Evolutionary conservation across 495 filamentous ascomycete species (phyloP).

Genomic region (Penicillium canescens): DNA sequence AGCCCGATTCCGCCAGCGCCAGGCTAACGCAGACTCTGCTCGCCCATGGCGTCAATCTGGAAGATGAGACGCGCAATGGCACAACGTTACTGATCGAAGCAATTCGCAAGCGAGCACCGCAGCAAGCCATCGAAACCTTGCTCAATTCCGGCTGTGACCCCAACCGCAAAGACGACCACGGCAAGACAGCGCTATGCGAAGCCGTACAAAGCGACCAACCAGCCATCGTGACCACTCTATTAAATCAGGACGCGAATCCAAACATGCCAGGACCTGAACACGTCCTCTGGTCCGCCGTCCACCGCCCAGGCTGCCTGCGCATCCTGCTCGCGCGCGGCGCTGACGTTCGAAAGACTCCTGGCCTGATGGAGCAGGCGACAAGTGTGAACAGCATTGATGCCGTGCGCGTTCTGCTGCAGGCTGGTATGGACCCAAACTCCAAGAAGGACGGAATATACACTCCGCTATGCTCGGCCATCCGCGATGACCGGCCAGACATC

Average conservation of each 20-base stretch:
- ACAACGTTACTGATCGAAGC: conserved; percentile 46
- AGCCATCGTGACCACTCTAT: conserved; percentile 49
- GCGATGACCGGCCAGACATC: conserved; percentile 52
- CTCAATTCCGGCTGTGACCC: conserved; percentile 49
- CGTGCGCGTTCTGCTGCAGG: conserved; percentile 47
- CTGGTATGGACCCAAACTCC: conserved; percentile 50
- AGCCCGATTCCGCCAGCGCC: conserved; percentile 25
- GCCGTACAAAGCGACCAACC: conserved; percentile 51
- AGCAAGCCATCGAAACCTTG: conserved; percentile 45
- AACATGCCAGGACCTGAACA: conserved; percentile 53
- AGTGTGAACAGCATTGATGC: conserved; percentile 45
- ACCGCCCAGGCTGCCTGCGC: conserved; percentile 50
- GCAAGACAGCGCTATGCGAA: conserved; percentile 55
- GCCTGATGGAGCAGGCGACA: conserved; percentile 55
- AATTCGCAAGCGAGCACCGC: conserved; percentile 45
- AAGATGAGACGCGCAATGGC: conserved; percentile 41
- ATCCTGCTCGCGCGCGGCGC: conserved; percentile 51
- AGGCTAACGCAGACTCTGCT: conserved; percentile 45
- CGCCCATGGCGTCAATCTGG: conserved; percentile 47
- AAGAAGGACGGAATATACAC: conserved; percentile 60
- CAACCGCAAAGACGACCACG: conserved; percentile 51
- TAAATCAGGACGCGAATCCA: conserved; percentile 52
- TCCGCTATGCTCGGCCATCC: conserved; percentile 56
- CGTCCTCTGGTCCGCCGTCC: conserved; percentile 52
- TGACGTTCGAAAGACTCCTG: conserved; percentile 46